Base-by-base conservation (phyloP, 352 stramenopile species). In the Phytophthora cajani region DNA sequence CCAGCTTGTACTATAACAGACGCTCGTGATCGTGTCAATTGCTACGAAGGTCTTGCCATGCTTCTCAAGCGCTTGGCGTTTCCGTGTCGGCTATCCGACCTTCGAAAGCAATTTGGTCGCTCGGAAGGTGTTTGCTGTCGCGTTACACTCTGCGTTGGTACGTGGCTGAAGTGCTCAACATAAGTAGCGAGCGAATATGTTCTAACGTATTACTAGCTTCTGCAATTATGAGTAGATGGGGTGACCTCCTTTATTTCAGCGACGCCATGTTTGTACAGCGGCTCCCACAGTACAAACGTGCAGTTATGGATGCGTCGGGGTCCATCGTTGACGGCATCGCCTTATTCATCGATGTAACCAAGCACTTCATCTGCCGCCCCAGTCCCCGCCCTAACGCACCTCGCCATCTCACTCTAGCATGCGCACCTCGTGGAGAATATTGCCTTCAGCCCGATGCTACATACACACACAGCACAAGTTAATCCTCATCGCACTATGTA, bases 281-380 rank as follows among this genome's bases (percentile, higher is more conserved):
- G 1, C n/a, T 62, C 19, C 12, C 38, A 14, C 55, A 40, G 9
- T 62, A 62, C 21, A 62, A 40, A 11, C 12, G 14, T 62, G 55
- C 38, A 4, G 55, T 62, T 14, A 62, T 19, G 2, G 11, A 2
- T 38, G 55, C 19, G 36, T 51, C 38, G 11, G 55, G 55, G 12
- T 36, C 11, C 21, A 40, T 62, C 6, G 38, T 52, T 6, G 55
- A 61, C 38, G 19, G 36, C 10, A 11, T 59, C 17, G 53, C 53
- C 19, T 19, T 49, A 5, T 59, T 59, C 11, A 59, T 59, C 25
- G 16, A 61, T 23, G 55, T 6, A 1, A 61, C 55, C 2, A 52
- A 61, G n/a, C 55, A 61, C 38, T 61, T 61, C 21, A 61, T 61
- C 27, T 61, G 55, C 47, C 55, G 19, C 40, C n/a, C 55, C 38